Conservation (phyloP, 225 moss, liverwort and hornwort species). For the Pseudoscleropodium purum region DNA sequence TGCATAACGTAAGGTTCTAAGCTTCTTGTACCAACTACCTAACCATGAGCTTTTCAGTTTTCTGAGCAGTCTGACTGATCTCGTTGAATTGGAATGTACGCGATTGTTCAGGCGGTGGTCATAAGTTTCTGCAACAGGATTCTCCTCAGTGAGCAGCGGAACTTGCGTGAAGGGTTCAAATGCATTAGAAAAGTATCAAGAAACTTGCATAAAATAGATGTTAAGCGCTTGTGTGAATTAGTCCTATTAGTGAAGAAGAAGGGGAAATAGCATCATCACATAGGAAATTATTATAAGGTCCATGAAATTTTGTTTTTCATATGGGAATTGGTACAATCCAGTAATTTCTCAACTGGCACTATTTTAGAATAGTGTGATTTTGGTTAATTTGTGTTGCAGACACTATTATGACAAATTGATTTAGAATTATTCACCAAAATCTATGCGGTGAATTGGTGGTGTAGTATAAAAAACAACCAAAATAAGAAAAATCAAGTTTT, state of each 20-base stretch:
- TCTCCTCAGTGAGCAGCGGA: neutral
- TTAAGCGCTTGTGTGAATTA: neutral
- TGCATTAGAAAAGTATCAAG: too few relatives aligned
- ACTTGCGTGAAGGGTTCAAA: neutral
- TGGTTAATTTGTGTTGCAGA: neutral
- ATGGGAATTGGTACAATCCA: neutral
- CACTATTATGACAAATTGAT: neutral
- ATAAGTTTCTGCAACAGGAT: neutral
- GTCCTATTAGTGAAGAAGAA: neutral
- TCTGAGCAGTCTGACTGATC: neutral
- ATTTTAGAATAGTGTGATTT: neutral
- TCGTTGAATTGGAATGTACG: neutral
- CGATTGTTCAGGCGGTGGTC: neutral
- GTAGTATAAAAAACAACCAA: neutral
- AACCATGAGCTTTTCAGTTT: neutral
- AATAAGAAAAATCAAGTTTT: neutral
- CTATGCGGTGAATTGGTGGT: neutral
- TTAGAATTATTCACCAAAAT: rapidly evolving
- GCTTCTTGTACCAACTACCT: neutral
- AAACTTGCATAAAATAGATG: neutral
- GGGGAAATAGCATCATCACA: neutral
- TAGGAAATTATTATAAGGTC: neutral
- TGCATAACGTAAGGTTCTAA: too few relatives aligned
- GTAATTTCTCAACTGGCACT: neutral
- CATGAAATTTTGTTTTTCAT: neutral